phyloP scores from a whole-genome alignment of 208 protist species.

The Acanthamoeba sp. region DNA sequence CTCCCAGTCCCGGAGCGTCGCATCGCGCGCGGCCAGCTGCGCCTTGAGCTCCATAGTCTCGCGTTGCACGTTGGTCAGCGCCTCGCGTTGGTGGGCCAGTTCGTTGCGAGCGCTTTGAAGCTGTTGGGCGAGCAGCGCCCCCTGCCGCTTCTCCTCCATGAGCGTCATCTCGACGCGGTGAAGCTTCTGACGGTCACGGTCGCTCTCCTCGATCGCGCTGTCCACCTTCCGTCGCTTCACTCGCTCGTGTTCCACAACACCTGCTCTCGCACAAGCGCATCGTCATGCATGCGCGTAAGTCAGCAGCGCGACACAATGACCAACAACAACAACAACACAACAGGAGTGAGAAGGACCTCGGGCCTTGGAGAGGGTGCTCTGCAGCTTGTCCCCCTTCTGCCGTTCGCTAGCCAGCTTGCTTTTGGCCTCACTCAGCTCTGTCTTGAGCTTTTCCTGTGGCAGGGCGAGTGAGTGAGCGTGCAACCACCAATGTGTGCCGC shows the following conservation, averaged over 20 bases:
- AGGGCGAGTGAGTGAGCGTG: not conserved
- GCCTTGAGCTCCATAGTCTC: not conserved
- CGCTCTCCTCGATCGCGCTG: not conserved
- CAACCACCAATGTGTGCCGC: not conserved
- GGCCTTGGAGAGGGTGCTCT: not conserved
- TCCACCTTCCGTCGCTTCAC: conserved; percentile 48
- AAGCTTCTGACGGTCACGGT: not conserved
- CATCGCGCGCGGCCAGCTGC: not conserved
- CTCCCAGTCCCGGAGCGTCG: not conserved
- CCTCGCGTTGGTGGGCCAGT: not conserved
- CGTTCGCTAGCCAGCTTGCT: not conserved
- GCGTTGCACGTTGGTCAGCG: not conserved
- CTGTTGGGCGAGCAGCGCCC: not conserved
- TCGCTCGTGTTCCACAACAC: conserved; percentile 18
- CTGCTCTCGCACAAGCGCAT: no score
- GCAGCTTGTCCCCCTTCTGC: conserved; percentile 6
- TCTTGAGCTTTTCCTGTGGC: not conserved
- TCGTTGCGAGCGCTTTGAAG: not conserved
- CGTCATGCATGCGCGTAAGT: not conserved
- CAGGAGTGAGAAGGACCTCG: not conserved
- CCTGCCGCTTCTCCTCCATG: conserved; percentile 25
- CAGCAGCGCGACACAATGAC: no score
- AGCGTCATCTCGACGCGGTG: not conserved
- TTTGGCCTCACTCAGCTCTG: not conserved
- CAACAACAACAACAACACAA: not conserved